Base-by-base conservation (phyloP, 2,329 filamentous ascomycete species). In the Ambrosiella cleistominuta region DNA sequence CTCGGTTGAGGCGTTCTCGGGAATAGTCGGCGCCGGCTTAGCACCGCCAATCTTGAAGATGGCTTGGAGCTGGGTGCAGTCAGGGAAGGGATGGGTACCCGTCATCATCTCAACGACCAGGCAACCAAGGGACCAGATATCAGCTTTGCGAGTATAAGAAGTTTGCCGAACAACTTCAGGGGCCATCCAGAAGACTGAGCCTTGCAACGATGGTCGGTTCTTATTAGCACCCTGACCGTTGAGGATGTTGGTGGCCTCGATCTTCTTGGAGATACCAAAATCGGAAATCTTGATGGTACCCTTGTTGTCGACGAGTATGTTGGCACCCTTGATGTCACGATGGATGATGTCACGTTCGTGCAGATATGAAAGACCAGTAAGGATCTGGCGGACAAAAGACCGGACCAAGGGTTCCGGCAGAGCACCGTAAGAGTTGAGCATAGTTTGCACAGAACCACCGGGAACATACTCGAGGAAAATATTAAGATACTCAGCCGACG, bases 401-500 rank as follows among this genome's bases (percentile, higher is more conserved):
- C 90, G 85, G 61, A 97, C 90, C 60, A 98, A 78, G 1, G 89
- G 89, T 69, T 98, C 93, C 15, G 88, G 86, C 57, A 98, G 81
- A 7, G 91, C 91, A 61, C 94, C 94, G 69, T 98, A 98, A 64
- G 94, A 95, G 73, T 96, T 93, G 63, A 98, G 83, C 90, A 98
- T 97, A 8, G 88, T 95, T 64, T 95, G 93, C 35, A 98, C 94
- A 11, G 91, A 97, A 51, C 93, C 93, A 70, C 93, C 93, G 13
- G 93, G 88, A 38, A 98, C 93, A 69, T 98, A 98, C 71, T 98
- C 93, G 67, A 98, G 82, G 82, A 98, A 98, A 85, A 98, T 98
- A 74, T 98, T 98, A 66, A 98, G 82, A 68, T 91, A 85, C 58
- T 90, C 85, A 15, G 88, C 82, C 62, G 95, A 93, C 7, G 88